Conservation (phyloP, 2,329 filamentous ascomycete species). For the Fusarium austroafricanum region DNA sequence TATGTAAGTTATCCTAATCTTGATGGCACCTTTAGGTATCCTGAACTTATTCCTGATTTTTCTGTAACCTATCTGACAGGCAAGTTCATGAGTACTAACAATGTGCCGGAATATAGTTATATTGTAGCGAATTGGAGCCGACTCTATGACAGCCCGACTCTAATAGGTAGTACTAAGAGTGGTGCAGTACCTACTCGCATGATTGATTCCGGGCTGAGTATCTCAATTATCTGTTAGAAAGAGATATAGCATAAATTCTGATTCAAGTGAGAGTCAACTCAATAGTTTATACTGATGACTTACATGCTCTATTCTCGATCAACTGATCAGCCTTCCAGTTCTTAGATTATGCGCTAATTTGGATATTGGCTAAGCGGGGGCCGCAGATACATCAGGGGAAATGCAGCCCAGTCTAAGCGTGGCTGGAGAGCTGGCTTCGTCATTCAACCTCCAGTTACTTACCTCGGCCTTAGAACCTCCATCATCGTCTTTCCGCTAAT, state of each 20-base stretch:
- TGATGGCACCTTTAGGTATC: no score
- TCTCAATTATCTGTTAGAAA: neutral
- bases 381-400: slow-evolving; percentile 42
- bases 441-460: slow-evolving; percentile 40
- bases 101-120: no score
- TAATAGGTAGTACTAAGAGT: neutral
- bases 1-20: no score
- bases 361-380: slow-evolving; percentile 45
- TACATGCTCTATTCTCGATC: slow-evolving; percentile 1
- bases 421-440: slow-evolving; percentile 48
- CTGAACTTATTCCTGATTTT: no score
- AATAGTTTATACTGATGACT: neutral
- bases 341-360: slow-evolving; percentile 44
- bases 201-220: neutral
- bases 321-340: neutral
- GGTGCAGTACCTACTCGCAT: neutral
- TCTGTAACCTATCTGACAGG: neutral
- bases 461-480: slow-evolving; percentile 11
- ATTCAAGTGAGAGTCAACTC: neutral
- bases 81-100: neutral
- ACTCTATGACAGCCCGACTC: no score
- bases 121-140: no score
- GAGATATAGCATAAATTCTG: neutral
- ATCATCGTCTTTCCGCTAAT: slow-evolving; percentile 26
- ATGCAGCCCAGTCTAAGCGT: slow-evolving; percentile 40